Percentiles rank a stretch among this genome's conserved stretches.
Conservation (phyloP, 768 basidiomycete genomes). For the Podaxis mareebaensis region DNA sequence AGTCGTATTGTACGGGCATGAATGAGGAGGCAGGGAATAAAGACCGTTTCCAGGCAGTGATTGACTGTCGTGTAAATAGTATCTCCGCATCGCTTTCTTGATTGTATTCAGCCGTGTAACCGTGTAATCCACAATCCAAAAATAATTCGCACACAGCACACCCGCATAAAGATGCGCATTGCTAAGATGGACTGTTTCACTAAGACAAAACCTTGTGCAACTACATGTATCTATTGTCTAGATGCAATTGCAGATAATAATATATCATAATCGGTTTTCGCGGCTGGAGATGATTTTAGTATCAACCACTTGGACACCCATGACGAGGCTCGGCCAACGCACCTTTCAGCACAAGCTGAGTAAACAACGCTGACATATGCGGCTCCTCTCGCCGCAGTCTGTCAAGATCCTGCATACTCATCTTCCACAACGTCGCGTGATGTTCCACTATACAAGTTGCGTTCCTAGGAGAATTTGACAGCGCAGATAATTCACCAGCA, state of each 20-base stretch:
- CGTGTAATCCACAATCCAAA: background rate
- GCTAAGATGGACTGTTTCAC: background rate
- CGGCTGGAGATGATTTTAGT: conserved; percentile 42
- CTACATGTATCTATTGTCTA: conserved; percentile 22
- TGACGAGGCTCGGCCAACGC: conserved; percentile 19
- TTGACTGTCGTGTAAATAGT: conserved; percentile 6
- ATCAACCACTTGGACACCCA: background rate
- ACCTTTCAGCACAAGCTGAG: conserved; percentile 77
- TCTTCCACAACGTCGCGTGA: conserved; percentile 76
- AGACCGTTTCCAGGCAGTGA: conserved; percentile 13
- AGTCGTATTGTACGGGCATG: background rate
- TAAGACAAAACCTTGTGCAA: background rate
- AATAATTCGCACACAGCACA: too few relatives aligned
- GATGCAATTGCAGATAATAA: conserved; percentile 51
- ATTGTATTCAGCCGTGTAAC: background rate
- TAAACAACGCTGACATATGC: conserved; percentile 61
- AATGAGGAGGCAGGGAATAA: background rate
- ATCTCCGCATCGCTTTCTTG: conserved; percentile 4
- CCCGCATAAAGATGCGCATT: too few relatives aligned
- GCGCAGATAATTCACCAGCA: conserved; percentile 86
- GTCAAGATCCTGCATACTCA: conserved; percentile 59
- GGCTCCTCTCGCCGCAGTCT: conserved; percentile 70
- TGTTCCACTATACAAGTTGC: conserved; percentile 83
- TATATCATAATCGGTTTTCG: conserved; percentile 68
- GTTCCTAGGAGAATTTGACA: conserved; percentile 80